These are phyloP conservation scores for Hyphopichia wangnamkhiaoensis DNA, from an alignment of 1,139 yeast species.

Conservation along the genomic window DNA sequence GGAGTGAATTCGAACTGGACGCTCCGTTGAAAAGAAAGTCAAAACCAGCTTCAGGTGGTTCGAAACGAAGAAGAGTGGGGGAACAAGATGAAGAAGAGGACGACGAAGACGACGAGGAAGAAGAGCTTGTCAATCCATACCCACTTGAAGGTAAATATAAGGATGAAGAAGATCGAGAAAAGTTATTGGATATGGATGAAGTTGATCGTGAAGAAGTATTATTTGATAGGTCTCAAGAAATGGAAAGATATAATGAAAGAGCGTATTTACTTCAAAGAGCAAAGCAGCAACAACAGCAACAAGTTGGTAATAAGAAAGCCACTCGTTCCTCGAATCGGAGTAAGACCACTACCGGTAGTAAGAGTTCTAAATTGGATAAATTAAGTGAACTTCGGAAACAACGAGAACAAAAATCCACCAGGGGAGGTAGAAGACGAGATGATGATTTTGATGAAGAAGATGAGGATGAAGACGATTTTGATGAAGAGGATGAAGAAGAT, in stretches of 20 bases:
- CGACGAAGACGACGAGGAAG: conserved; percentile 23
- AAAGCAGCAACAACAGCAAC: conserved; percentile 52
- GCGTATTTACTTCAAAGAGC: conserved; percentile 81
- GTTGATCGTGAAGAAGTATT: conserved; percentile 86
- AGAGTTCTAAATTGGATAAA: conserved; percentile 48
- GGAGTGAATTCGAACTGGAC: conserved; percentile 30
- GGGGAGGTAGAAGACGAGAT: conserved; percentile 26
- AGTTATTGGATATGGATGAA: conserved; percentile 78
- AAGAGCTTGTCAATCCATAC: conserved; percentile 66
- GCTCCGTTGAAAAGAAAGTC: conserved; percentile 17
- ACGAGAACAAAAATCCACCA: conserved; percentile 64
- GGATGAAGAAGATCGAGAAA: conserved; percentile 73
- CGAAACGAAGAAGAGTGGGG: conserved; percentile 18
- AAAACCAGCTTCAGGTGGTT: conserved; percentile 25
- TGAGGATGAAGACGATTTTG: conserved; percentile 45
- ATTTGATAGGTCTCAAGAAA: conserved; percentile 89
- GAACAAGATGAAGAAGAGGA: conserved; percentile 33
- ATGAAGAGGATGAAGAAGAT: conserved; percentile 40
- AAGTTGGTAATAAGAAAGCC: conserved; percentile 24
- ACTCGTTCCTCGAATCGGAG: conserved; percentile 28
- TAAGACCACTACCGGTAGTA: conserved; percentile 28
- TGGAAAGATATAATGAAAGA: conserved; percentile 84
- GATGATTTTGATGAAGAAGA: conserved; percentile 30
- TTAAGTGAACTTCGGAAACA: conserved; percentile 83
- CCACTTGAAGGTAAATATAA: conserved; percentile 92